phyloP scores from a whole-genome alignment of 2,329 filamentous ascomycete species.

The Niveomyces coronatus region DNA sequence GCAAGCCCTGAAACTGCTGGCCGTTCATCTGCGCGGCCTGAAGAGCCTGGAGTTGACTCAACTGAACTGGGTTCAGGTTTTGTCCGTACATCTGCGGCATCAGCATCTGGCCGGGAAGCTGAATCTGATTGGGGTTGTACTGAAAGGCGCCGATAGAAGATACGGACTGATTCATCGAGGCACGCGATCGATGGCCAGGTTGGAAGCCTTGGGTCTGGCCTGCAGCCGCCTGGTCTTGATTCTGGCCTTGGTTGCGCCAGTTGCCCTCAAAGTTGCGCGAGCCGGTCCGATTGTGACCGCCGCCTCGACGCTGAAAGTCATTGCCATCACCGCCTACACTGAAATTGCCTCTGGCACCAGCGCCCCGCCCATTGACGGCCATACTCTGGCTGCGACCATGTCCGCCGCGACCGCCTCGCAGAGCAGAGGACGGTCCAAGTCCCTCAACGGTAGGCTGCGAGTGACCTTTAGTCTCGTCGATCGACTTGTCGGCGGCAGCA shows the following conservation, averaged over 20 bases:
- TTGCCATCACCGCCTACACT: conserved; percentile 29
- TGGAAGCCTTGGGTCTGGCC: conserved; percentile 67
- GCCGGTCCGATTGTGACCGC: conserved; percentile 68
- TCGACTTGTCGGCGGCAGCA: conserved; percentile 51
- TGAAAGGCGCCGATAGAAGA: conserved; percentile 79
- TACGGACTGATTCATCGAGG: conserved; percentile 79
- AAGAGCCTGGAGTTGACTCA: conserved; percentile 83
- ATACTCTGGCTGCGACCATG: conserved; percentile 85
- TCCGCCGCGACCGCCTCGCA: conserved; percentile 46
- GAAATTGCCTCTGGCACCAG: conserved; percentile 48
- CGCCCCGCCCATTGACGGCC: conserved; percentile 62
- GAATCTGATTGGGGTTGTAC: conserved; percentile 71
- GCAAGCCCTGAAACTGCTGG: conserved; percentile 59
- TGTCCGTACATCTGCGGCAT: conserved; percentile 82
- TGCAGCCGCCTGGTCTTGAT: conserved; percentile 45
- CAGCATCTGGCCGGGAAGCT: conserved; percentile 78
- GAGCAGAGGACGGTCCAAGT: conserved; percentile 28
- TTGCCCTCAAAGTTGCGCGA: conserved; percentile 97
- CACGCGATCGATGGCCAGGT: conserved; percentile 78
- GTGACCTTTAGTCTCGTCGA: conserved; percentile 32
- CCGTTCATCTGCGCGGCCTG: conserved; percentile 79
- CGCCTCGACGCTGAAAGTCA: conserved; percentile 69
- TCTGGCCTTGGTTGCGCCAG: conserved; percentile 73
- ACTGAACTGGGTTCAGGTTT: conserved; percentile 76
- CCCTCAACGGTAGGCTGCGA: conserved; percentile 22